Conservation (phyloP, 805 yeast genomes). For the Isabelozyma pseudorhagii region DNA sequence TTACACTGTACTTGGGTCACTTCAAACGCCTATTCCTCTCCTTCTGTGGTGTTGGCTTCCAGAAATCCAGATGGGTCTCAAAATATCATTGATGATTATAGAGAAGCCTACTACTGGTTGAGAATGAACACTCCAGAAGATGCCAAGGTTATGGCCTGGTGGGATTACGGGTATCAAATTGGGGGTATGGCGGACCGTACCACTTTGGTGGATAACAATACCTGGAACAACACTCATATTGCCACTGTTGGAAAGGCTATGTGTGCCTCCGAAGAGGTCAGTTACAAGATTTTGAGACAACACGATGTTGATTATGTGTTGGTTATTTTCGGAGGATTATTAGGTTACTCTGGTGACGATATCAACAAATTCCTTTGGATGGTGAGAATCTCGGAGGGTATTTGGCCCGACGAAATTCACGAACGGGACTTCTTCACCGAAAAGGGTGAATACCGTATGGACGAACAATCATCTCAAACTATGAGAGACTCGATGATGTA, state of each 20-base stretch:
- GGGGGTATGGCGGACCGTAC: slow-evolving; percentile 99
- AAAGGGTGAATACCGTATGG: slow-evolving; percentile 86
- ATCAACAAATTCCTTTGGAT: slow-evolving; percentile 96
- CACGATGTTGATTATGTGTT: slow-evolving; percentile 95
- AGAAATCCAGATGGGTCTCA: slow-evolving; percentile 81
- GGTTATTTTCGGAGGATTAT: slow-evolving; percentile 88
- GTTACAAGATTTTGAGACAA: slow-evolving; percentile 82
- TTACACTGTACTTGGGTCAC: slow-evolving; percentile 98
- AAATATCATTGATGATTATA: slow-evolving; percentile 86
- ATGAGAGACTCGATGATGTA: slow-evolving; percentile 92
- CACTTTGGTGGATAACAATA: slow-evolving; percentile 95
- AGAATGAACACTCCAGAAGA: slow-evolving; percentile 97
- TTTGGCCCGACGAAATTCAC: slow-evolving; percentile 97
- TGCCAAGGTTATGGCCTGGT: slow-evolving; percentile 96
- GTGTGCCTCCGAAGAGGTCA: slow-evolving; percentile 83
- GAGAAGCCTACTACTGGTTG: slow-evolving; percentile 99
- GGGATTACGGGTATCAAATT: slow-evolving; percentile 99
- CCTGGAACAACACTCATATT: slow-evolving; percentile 99
- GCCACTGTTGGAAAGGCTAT: slow-evolving; percentile 99
- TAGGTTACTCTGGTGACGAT: slow-evolving; percentile 96
- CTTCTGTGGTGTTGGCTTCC: slow-evolving; percentile 92
- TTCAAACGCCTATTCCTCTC: slow-evolving; percentile 91
- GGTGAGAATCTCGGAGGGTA: slow-evolving; percentile 98
- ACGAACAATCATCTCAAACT: slow-evolving; percentile 72
- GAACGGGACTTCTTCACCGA: slow-evolving; percentile 83